These are phyloP conservation scores for Tricholomella constricta DNA, from an alignment of 768 basidiomycete species.

Conservation along the genomic window DNA sequence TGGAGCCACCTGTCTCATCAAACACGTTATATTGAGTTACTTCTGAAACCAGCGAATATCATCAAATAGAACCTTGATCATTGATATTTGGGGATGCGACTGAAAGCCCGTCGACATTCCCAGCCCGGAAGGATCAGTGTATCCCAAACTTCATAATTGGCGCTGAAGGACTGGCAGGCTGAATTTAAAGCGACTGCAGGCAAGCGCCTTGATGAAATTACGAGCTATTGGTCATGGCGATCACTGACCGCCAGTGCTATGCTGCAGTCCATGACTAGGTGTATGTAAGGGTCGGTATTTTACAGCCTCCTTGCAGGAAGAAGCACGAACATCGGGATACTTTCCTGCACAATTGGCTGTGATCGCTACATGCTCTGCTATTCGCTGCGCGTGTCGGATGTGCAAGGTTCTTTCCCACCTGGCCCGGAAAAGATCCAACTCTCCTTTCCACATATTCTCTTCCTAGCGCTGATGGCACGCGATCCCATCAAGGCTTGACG, in stretches of 20 bases:
- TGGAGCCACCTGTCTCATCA: slow-evolving; percentile 31
- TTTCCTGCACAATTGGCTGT: too few species aligned
- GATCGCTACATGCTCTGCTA: too few species aligned
- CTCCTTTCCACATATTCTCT: not conserved
- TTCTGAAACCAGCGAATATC: not conserved
- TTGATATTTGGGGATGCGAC: not conserved
- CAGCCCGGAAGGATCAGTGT: too few species aligned
- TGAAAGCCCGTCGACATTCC: not conserved
- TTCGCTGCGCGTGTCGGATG: too few species aligned
- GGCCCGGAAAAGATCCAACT: not conserved
- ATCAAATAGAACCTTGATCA: not conserved
- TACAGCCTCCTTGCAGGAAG: too few species aligned
- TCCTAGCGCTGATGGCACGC: not conserved
- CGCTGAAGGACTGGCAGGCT: too few species aligned
- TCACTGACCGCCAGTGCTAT: not conserved
- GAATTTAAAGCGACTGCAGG: too few species aligned
- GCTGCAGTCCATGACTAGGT: too few species aligned
- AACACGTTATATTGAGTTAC: slow-evolving; percentile 12
- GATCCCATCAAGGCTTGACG: not conserved
- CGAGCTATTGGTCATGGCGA: not conserved
- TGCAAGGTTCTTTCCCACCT: too few species aligned
- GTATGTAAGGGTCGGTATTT: too few species aligned
- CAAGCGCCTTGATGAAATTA: not conserved
- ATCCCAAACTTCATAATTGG: too few species aligned
- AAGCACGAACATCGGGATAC: too few species aligned